These are phyloP conservation scores for Naegleria fowleri DNA, from an alignment of 208 protist genomes.

Conservation along the genomic window DNA sequence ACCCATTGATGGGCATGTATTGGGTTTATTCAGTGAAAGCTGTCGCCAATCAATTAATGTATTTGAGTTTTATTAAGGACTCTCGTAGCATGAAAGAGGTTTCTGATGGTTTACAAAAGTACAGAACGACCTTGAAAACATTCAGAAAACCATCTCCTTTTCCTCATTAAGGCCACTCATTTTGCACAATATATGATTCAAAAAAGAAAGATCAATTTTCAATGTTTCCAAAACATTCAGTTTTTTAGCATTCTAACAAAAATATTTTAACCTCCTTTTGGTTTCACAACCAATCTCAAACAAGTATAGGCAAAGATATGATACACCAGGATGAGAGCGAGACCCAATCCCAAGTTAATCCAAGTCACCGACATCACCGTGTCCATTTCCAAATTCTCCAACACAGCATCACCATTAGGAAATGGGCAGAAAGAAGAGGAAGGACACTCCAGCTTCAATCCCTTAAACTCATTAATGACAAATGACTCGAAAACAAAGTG, in stretches of 20 bases:
- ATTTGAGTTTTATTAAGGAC: not conserved
- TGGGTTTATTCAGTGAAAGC: not conserved
- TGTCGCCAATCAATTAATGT: not conserved
- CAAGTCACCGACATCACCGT: not conserved
- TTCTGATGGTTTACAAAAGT: not conserved
- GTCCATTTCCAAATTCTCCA: not conserved
- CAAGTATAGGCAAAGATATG: not conserved
- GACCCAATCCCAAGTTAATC: not conserved
- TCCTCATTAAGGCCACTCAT: not conserved
- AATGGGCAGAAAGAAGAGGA: not conserved
- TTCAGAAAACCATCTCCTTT: not conserved
- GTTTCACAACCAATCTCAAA: not conserved
- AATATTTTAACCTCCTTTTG: not conserved
- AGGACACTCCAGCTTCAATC: not conserved
- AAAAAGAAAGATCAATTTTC: no score
- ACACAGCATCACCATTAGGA: not conserved
- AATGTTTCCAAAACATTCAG: no score
- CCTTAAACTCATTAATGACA: not conserved
- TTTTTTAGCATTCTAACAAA: no score
- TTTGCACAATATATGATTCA: no score
- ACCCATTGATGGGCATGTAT: constrained; percentile 8
- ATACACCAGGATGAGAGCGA: not conserved
- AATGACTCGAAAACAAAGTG: not conserved
- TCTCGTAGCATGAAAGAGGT: not conserved
- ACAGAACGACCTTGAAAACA: not conserved